phyloP scores from a whole-genome alignment of 2,329 filamentous ascomycete genomes.

The Xylaria sp. region DNA sequence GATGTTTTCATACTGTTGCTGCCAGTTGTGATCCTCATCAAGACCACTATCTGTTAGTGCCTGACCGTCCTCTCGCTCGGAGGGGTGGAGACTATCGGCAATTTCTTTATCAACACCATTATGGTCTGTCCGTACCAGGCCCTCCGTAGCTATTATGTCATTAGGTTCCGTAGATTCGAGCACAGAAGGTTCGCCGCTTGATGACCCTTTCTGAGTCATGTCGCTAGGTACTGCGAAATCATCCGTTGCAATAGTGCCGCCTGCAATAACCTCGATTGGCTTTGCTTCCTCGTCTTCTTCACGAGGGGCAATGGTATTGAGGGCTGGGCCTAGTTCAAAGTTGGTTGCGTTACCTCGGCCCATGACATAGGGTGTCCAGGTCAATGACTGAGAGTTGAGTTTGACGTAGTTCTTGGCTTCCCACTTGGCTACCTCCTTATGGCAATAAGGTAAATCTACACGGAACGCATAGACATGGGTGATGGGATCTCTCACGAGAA shows the following conservation, averaged over 20 bases:
- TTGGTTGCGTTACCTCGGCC: constrained; percentile 84
- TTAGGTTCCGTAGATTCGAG: constrained; percentile 56
- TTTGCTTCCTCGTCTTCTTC: constrained; percentile 73
- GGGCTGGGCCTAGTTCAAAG: constrained; percentile 81
- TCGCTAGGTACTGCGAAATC: constrained; percentile 45
- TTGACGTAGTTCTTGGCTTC: constrained; percentile 88
- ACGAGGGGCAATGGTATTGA: constrained; percentile 88
- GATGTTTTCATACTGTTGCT: constrained; percentile 64
- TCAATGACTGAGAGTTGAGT: constrained; percentile 80
- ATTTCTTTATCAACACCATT: constrained; percentile 48
- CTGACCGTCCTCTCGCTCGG: constrained; percentile 36
- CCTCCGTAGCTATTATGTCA: constrained; percentile 46
- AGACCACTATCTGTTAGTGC: constrained; percentile 31
- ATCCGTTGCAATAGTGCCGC: constrained; percentile 49
- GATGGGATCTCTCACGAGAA: constrained; percentile 87
- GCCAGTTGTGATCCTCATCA: constrained; percentile 57
- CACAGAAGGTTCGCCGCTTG: constrained; percentile 45
- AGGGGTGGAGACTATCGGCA: constrained; percentile 34
- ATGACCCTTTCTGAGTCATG: constrained; percentile 48
- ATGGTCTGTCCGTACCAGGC: constrained; percentile 38
- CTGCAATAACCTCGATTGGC: constrained; percentile 48
- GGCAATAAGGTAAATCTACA: constrained; percentile 86
- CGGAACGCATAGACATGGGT: constrained; percentile 91
- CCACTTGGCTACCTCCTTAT: constrained; percentile 88
- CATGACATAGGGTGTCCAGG: constrained; percentile 98